phyloP scores from a whole-genome alignment of 805 yeast species.

The Myxozyma nipponensis region DNA sequence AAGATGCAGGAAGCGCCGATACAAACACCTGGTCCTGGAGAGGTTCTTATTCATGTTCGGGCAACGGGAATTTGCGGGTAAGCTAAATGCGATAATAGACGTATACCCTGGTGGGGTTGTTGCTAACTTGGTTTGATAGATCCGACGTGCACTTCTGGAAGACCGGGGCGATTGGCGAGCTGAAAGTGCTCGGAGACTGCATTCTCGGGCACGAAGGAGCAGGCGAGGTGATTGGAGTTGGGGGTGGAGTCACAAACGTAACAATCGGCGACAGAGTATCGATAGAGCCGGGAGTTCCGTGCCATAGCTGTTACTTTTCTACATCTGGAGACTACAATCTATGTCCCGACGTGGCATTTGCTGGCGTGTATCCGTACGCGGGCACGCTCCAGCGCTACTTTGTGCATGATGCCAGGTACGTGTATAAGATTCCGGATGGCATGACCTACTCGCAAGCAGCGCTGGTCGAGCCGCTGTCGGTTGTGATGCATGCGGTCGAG shows the following conservation, averaged over 20 bases:
- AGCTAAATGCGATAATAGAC: background rate
- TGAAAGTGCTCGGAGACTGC: conserved; percentile 70
- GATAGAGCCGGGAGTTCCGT: conserved; percentile 61
- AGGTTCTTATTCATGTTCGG: conserved; percentile 67
- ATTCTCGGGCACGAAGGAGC: conserved; percentile 55
- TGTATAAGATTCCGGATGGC: conserved; percentile 42
- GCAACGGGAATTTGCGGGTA: conserved; percentile 79
- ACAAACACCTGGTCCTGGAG: conserved; percentile 26
- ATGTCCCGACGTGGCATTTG: conserved; percentile 47
- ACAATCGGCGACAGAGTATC: conserved; percentile 65
- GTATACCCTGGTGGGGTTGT: background rate
- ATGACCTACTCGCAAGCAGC: conserved; percentile 49
- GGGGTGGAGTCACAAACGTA: conserved; percentile 44
- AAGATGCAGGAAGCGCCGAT: conserved; percentile 6
- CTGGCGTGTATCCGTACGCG: conserved; percentile 54
- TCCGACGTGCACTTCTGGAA: conserved; percentile 43
- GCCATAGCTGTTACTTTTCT: conserved; percentile 51
- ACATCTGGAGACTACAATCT: conserved; percentile 49
- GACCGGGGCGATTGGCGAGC: conserved; percentile 75
- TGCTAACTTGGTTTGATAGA: conserved; percentile 42
- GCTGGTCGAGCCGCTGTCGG: conserved; percentile 54
- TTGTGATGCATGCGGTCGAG: conserved; percentile 58
- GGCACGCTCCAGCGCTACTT: conserved; percentile 54
- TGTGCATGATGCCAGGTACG: conserved; percentile 42
- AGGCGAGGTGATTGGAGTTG: conserved; percentile 46